phyloP scores from a whole-genome alignment of 129 eudicot species.

The Pulicaria dysenterica region DNA sequence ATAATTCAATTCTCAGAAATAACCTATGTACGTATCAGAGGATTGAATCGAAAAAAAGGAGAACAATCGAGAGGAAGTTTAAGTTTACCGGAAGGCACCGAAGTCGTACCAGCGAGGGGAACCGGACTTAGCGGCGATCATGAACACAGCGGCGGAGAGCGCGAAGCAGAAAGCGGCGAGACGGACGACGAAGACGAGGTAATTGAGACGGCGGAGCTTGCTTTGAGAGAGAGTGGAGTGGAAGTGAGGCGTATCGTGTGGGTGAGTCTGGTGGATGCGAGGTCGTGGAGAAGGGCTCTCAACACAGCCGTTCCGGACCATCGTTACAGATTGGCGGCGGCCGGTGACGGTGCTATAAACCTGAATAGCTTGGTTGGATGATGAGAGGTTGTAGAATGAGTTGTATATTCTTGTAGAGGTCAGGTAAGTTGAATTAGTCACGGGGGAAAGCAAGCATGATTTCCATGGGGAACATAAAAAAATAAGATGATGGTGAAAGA shows the following conservation, averaged over 20 bases:
- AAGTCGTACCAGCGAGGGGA: slow-evolving; percentile 60
- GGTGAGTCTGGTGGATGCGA: slow-evolving; percentile 46
- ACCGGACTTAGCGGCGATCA: slow-evolving; percentile 51
- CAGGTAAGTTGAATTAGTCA: slow-evolving; percentile 37
- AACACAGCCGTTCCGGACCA: slow-evolving; percentile 45
- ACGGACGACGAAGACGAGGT: slow-evolving; percentile 54
- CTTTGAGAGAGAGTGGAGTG: slow-evolving; percentile 66
- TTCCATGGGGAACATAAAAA: slow-evolving; percentile 45
- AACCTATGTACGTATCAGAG: neutral
- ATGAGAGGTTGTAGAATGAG: slow-evolving; percentile 28
- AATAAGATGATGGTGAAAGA: slow-evolving; percentile 18
- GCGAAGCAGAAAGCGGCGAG: slow-evolving; percentile 59
- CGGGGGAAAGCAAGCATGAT: slow-evolving; percentile 51
- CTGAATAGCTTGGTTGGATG: neutral
- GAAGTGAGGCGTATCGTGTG: slow-evolving; percentile 51
- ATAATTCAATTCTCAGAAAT: neutral
- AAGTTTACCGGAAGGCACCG: slow-evolving; percentile 60
- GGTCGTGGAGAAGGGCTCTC: slow-evolving; percentile 58
- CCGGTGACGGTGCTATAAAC: neutral
- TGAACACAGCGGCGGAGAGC: slow-evolving; percentile 59
- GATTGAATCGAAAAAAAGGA: neutral
- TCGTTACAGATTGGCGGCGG: neutral
- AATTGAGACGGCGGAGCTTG: slow-evolving; percentile 67
- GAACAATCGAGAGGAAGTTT: neutral
- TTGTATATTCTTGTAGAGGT: slow-evolving; percentile 23